Conservation (phyloP, 768 basidiomycete species). For the Obba rivulosa region DNA sequence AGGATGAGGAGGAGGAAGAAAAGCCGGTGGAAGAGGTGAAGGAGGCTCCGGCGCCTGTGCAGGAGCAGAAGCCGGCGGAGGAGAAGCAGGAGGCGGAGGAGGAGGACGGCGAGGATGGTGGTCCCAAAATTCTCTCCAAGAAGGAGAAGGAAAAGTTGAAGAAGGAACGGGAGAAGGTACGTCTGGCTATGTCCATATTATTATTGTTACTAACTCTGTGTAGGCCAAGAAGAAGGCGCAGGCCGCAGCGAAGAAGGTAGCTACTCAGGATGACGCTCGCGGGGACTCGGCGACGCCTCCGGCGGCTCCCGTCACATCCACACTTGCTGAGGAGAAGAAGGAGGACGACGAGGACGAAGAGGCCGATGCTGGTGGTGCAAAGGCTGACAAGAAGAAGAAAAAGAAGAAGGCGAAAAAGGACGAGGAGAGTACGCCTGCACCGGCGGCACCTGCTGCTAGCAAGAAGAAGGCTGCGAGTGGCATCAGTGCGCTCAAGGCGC, state of each 20-base stretch:
- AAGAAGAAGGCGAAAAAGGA: constrained; percentile 83
- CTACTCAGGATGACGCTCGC: constrained; percentile 14
- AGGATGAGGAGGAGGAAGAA: constrained; percentile 33
- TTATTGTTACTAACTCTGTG: not conserved
- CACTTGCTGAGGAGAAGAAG: constrained; percentile 28
- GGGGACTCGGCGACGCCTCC: constrained; percentile 27
- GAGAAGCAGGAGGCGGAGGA: constrained; percentile 12
- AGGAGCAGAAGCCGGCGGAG: constrained; percentile 12
- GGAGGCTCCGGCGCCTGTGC: constrained; percentile 6
- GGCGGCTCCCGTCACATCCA: constrained; percentile 22
- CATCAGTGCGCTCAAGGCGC: constrained; percentile 77
- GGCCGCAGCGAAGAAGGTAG: constrained; percentile 75
- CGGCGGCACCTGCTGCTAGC: constrained; percentile 36
- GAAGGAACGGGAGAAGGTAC: constrained; percentile 94
- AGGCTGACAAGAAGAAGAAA: constrained; percentile 66
- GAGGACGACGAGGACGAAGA: constrained; percentile 67
- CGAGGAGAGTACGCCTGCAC: constrained; percentile 54
- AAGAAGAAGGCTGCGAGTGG: constrained; percentile 69
- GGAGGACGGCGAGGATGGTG: constrained; percentile 48
- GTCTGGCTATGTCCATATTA: not conserved
- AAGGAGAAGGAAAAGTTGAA: constrained; percentile 97
- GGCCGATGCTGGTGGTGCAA: constrained; percentile 45
- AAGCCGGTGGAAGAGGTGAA: constrained; percentile 50
- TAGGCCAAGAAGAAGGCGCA: constrained; percentile 96
- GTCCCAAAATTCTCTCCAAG: constrained; percentile 73